Evolutionary conservation across 108 stramenopile genomes (phyloP), one percentile per base, ranked within the genome.

Genomic region (Skeletonema marinoi): DNA sequence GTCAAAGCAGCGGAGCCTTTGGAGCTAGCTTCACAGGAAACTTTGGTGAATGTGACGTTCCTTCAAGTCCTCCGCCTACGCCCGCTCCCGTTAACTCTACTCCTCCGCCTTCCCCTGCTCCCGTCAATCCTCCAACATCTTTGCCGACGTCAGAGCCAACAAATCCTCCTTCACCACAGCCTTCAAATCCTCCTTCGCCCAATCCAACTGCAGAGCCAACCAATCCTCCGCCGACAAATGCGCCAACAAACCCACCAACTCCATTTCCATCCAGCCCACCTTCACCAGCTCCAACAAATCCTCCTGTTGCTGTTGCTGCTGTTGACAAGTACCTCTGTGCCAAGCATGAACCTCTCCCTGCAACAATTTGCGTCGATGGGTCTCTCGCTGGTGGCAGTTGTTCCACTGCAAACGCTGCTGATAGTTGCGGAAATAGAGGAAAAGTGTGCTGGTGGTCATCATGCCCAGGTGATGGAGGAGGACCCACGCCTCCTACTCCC

Each of bases 181-280:
- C n/a, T 1, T 5, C 39, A 11, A 41, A 41, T 32, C 17, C 38
- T 32, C 64, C 64, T 14, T 38, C 36, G 14, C 25, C 25, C 25
- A 25, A 25, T 25, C 25, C 25, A 25, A 25, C 25, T 25, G 25
- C 25, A 25, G 25, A 25, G 25, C 25, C 25, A 25, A 25, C 25
- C 25, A 25, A 25, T 25, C 25, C 25, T 25, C 25, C 25, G 25
- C 25, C 25, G 25, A 25, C 25, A 25, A 25, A 25, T 25, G 25
- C 25, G 14, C 64, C 64, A 65, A 65, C 64, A 39, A 19, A 17
- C 36, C 35, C 35, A 19, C 64, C 64, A 13, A 65, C 64, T 8
- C 11, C 11, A 3, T 10, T 10, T 0, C 44, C 44, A 10, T 4
- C 3, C 14, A 46, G 14, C 44, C 14, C 44, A 12, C 44, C 44